These are phyloP conservation scores for Allium fistulosum DNA, from an alignment of 106 monocot genomes.

Conservation along the genomic window DNA sequence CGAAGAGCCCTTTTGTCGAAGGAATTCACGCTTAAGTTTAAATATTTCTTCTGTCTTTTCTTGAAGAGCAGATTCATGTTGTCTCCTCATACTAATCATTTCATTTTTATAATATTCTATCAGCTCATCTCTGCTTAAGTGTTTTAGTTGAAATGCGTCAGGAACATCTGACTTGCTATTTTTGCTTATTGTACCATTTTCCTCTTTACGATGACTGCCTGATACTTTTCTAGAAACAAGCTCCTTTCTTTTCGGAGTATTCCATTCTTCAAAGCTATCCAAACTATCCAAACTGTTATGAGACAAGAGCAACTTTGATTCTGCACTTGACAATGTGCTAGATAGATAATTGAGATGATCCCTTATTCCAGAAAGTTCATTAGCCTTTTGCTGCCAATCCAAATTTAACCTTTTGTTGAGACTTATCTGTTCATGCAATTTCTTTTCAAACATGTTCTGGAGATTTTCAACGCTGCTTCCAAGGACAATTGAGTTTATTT, in stretches of 20 bases:
- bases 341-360: slow-evolving; percentile 54
- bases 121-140: slow-evolving; percentile 62
- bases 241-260: slow-evolving; percentile 41
- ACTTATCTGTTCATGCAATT: slow-evolving; percentile 36
- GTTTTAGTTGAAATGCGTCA: slow-evolving; percentile 35
- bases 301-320: slow-evolving; percentile 21
- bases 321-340: slow-evolving; percentile 33
- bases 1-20: slow-evolving; percentile 52
- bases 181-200: too few species aligned
- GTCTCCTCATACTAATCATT: slow-evolving; percentile 74
- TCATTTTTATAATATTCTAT: slow-evolving; percentile 51
- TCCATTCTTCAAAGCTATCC: slow-evolving; percentile 51
- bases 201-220: too few species aligned
- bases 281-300: slow-evolving; percentile 30
- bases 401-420: slow-evolving; percentile 26
- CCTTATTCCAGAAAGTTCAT: slow-evolving; percentile 30
- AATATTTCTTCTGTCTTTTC: slow-evolving; percentile 95
- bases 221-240: slow-evolving; percentile 23
- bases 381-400: slow-evolving; percentile 27
- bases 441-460: slow-evolving; percentile 34
- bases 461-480: slow-evolving; percentile 34
- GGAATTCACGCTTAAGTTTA: slow-evolving; percentile 57
- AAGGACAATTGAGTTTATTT: slow-evolving; percentile 29
- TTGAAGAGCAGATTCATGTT: slow-evolving; percentile 68
- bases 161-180: slow-evolving; percentile 19